Conservation (phyloP, 768 basidiomycete species). For the Termitomyces sp. region DNA sequence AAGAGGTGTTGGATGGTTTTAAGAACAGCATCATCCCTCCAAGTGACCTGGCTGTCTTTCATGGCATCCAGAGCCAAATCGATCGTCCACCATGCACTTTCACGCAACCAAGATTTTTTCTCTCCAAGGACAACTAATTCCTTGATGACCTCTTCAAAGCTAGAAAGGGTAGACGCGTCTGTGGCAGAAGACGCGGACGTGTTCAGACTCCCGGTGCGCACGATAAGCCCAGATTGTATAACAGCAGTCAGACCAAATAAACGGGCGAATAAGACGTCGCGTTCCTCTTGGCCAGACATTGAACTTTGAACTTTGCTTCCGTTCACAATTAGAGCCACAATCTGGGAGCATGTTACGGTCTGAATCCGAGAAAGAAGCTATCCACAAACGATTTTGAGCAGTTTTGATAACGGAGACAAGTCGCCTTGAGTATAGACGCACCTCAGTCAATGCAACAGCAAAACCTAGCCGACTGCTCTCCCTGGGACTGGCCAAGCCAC, state of each 20-base stretch:
- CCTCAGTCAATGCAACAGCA: constrained; percentile 93
- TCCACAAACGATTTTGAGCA: neutral
- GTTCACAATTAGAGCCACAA: constrained; percentile 69
- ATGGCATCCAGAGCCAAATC: constrained; percentile 58
- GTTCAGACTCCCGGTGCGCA: constrained; percentile 50
- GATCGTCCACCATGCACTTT: constrained; percentile 87
- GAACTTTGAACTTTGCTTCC: constrained; percentile 66
- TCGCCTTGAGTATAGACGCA: constrained; percentile 37
- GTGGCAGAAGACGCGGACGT: constrained; percentile 48
- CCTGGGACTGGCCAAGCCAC: constrained; percentile 86
- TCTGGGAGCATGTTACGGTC: constrained; percentile 73
- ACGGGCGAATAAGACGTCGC: constrained; percentile 88
- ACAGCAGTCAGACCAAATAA: constrained; percentile 86
- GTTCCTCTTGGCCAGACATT: constrained; percentile 87
- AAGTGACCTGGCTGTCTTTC: constrained; percentile 51
- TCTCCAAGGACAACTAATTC: constrained; percentile 67
- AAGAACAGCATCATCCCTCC: constrained; percentile 64
- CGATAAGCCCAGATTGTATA: constrained; percentile 79
- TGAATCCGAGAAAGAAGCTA: constrained; percentile 76
- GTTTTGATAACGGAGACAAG: neutral
- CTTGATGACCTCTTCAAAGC: constrained; percentile 52
- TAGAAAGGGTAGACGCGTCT: constrained; percentile 48
- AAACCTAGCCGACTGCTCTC: constrained; percentile 95
- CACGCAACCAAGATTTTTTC: constrained; percentile 85
- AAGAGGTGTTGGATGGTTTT: constrained; percentile 48